These are phyloP conservation scores for Clitocybe nebularis DNA, from an alignment of 1,284 basidiomycete species.

Conservation along the genomic window DNA sequence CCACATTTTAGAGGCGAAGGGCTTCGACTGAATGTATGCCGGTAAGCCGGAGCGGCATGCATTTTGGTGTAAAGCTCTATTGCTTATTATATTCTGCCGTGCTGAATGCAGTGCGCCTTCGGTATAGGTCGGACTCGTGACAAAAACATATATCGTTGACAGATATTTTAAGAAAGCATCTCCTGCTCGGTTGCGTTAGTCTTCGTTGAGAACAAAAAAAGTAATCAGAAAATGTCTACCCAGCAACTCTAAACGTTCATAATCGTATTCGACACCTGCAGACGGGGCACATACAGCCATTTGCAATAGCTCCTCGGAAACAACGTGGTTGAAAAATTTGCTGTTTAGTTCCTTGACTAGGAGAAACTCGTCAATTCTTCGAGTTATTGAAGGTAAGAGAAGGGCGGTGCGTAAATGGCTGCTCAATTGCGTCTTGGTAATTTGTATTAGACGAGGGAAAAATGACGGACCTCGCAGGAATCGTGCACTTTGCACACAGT, in stretches of 20 bases:
- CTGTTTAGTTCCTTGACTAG: slow-evolving; percentile 75
- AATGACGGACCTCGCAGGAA: slow-evolving; percentile 62
- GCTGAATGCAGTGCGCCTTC: slow-evolving; percentile 64
- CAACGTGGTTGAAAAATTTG: slow-evolving; percentile 56
- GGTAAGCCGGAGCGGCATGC: slow-evolving; percentile 59
- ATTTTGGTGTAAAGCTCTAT: slow-evolving; percentile 55
- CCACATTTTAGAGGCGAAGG: slow-evolving; percentile 67
- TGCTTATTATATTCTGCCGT: slow-evolving; percentile 69
- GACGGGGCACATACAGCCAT: slow-evolving; percentile 66
- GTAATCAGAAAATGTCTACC: slow-evolving; percentile 37
- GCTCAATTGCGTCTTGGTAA: slow-evolving; percentile 7
- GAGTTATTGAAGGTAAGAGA: slow-evolving; percentile 68
- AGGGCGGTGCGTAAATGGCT: slow-evolving; percentile 64
- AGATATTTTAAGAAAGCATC: slow-evolving; percentile 80
- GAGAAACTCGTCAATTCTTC: slow-evolving; percentile 65
- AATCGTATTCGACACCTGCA: slow-evolving; percentile 63
- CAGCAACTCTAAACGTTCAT: slow-evolving; percentile 77
- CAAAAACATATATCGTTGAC: slow-evolving; percentile 69
- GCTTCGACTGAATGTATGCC: slow-evolving; percentile 65
- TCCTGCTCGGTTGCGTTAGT: slow-evolving; percentile 42
- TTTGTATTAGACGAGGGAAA: slow-evolving; percentile 9
- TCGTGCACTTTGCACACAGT: slow-evolving; percentile 63
- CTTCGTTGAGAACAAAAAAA: background rate
- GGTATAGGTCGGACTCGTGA: slow-evolving; percentile 53
- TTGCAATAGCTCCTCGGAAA: slow-evolving; percentile 57